Evolutionary conservation across 2,329 filamentous ascomycete genomes (phyloP).

Genomic region (Corynespora cassiicola): DNA sequence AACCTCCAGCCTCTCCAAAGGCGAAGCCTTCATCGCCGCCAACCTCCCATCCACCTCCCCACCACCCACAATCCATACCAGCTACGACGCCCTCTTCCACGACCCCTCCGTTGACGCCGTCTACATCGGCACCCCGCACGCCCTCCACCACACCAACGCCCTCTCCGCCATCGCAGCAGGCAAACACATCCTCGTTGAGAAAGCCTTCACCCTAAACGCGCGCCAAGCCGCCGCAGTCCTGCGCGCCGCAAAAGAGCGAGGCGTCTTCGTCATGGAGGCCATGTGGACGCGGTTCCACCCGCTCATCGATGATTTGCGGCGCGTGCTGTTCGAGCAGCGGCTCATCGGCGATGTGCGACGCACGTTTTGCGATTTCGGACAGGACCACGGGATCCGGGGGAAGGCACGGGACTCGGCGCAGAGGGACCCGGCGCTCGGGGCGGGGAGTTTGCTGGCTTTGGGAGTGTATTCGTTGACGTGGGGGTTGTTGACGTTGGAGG

Average conservation of each 20-base stretch:
- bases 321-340: constrained; percentile 60
- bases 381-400: constrained; percentile 56
- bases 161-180: constrained; percentile 78
- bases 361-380: constrained; percentile 59
- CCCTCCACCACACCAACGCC: constrained; percentile 85
- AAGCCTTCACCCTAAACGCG: constrained; percentile 82
- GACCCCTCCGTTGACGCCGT: constrained; percentile 79
- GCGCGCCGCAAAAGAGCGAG: constrained; percentile 70
- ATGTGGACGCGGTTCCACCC: constrained; percentile 89
- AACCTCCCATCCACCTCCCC: constrained; percentile 43
- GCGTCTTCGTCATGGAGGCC: constrained; percentile 54
- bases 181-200: constrained; percentile 87
- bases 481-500: constrained; percentile 77
- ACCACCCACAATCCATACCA: constrained; percentile 72
- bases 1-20: constrained; percentile 19
- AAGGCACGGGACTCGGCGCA: constrained; percentile 60
- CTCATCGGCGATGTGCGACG: constrained; percentile 60
- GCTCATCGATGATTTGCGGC: constrained; percentile 73
- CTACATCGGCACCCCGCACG: constrained; percentile 86
- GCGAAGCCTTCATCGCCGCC: constrained; percentile 11
- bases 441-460: constrained; percentile 78
- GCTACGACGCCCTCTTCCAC: constrained; percentile 76
- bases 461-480: constrained; percentile 86
- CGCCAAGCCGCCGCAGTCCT: constrained; percentile 75
- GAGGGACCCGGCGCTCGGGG: constrained; percentile 79